Percentiles rank a stretch among this genome's conserved stretches.
Conservation (phyloP, 1,139 yeast genomes). For the Candida frijolesensis region DNA sequence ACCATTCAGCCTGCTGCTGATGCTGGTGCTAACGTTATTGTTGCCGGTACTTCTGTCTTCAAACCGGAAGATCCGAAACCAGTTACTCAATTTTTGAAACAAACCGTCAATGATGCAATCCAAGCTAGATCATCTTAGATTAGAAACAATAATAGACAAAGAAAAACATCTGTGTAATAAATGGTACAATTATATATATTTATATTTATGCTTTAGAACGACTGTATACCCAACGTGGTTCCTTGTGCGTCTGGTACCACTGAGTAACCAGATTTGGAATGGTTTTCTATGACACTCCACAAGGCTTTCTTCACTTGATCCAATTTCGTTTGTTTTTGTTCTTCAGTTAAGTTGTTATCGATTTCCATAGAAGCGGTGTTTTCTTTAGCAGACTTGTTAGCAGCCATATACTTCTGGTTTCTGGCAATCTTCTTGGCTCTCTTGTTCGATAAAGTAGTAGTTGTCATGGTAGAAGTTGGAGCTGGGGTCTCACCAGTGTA, state of each 20-base stretch:
- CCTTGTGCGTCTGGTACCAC: constrained; percentile 63
- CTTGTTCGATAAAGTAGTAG: constrained; percentile 71
- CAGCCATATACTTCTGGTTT: constrained; percentile 68
- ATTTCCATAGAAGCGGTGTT: constrained; percentile 52
- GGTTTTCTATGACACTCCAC: constrained; percentile 68
- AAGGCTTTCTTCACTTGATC: constrained; percentile 64
- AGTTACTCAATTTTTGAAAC: constrained; percentile 68
- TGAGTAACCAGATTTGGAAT: constrained; percentile 41
- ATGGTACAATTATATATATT: not conserved
- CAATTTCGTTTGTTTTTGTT: constrained; percentile 35
- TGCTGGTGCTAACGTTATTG: constrained; percentile 98
- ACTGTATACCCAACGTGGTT: constrained; percentile 80
- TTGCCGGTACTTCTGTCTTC: constrained; percentile 95
- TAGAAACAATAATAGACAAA: not conserved
- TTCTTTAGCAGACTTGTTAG: constrained; percentile 50
- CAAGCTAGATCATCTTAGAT: constrained; percentile 14
- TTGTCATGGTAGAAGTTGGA: constrained; percentile 51
- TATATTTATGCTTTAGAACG: constrained; percentile 28
- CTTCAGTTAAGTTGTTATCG: constrained; percentile 35
- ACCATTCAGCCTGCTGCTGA: constrained; percentile 83
- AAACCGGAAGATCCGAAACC: constrained; percentile 77
- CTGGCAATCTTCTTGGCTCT: constrained; percentile 81
- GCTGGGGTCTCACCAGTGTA: constrained; percentile 46
- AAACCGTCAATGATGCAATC: constrained; percentile 46
- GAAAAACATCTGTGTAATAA: not conserved